Evolutionary conservation across 1,284 basidiomycete genomes (phyloP).

Genomic region (Microbotryum silenes-acaulis): DNA sequence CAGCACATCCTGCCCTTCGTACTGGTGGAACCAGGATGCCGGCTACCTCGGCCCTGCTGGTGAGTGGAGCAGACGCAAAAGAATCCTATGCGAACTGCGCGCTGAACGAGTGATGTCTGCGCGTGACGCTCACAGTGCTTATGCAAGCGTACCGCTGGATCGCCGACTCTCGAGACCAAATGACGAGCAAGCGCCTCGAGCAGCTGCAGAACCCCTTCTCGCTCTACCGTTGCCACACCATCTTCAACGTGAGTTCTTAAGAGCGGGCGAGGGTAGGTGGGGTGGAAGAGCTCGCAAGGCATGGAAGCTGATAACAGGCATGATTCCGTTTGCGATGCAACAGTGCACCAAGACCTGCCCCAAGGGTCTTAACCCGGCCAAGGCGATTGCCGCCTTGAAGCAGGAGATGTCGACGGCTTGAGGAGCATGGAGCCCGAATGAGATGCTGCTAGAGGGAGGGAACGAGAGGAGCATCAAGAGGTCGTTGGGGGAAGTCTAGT

Average conservation of each 20-base stretch:
- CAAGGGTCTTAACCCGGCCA: constrained; percentile 75
- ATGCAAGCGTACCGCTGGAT: constrained; percentile 71
- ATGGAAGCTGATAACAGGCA: not conserved
- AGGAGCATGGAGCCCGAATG: not conserved
- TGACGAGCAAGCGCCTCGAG: constrained; percentile 75
- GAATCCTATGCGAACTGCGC: no score
- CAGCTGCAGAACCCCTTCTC: constrained; percentile 91
- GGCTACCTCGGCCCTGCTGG: constrained; percentile 87
- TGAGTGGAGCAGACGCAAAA: not conserved
- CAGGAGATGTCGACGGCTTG: constrained; percentile 24
- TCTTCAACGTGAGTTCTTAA: constrained; percentile 72
- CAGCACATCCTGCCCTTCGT: constrained; percentile 80
- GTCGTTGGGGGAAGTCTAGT: no score
- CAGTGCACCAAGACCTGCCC: constrained; percentile 31
- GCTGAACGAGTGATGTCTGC: no score
- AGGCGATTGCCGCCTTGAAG: constrained; percentile 32
- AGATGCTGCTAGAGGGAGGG: not conserved
- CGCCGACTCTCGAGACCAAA: constrained; percentile 84
- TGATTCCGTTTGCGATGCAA: not conserved
- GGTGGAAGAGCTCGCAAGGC: not conserved
- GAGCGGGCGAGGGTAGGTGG: constrained; percentile 1
- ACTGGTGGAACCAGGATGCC: constrained; percentile 94
- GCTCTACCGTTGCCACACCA: constrained; percentile 69
- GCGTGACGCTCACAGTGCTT: not conserved
- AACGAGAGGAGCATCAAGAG: no score